A percentile compares a stretch with the other conserved stretches of the same genome.
Evolutionary conservation across 2,329 filamentous ascomycete species (phyloP).

Genomic region (Gaeumannomyces tritici): DNA sequence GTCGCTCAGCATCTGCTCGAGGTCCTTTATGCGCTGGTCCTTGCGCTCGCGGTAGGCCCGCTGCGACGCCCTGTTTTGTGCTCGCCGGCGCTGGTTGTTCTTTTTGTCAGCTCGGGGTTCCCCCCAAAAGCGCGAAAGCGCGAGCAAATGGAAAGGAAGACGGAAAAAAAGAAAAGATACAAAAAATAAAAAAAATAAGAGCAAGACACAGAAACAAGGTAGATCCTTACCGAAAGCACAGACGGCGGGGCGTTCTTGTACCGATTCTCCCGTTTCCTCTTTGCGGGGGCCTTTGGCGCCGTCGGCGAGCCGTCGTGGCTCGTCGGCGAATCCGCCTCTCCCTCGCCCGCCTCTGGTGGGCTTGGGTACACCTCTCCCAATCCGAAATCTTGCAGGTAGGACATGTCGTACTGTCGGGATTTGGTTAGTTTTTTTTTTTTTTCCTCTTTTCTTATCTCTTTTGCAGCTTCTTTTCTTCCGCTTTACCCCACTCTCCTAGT

Average conservation of each 20-base stretch:
- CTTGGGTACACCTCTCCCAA: constrained; percentile 21
- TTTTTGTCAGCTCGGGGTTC: too few species aligned
- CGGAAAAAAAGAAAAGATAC: not conserved
- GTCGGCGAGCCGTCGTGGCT: constrained; percentile 7
- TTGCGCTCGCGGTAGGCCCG: constrained; percentile 53
- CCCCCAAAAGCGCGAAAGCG: too few species aligned
- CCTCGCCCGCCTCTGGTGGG: constrained; percentile 17
- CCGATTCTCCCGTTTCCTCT: constrained; percentile 40
- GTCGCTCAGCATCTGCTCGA: constrained; percentile 45
- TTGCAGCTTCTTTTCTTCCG: not conserved
- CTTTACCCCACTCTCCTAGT: not conserved
- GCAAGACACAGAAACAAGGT: not conserved
- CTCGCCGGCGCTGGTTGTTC: constrained; percentile 40
- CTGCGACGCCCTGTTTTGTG: constrained; percentile 52
- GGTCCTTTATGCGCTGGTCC: constrained; percentile 55
- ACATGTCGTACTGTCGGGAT: constrained; percentile 20
- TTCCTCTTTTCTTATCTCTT: not conserved
- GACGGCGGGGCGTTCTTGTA: constrained; percentile 43
- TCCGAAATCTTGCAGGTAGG: constrained; percentile 17
- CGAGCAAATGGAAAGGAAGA: not conserved
- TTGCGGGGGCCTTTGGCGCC: constrained; percentile 26
- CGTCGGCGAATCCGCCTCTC: constrained; percentile 10
- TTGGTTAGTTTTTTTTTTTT: not conserved
- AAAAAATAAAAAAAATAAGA: not conserved
- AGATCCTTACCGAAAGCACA: constrained; percentile 32